A percentile compares a stretch with the other conserved stretches of the same genome.
Evolutionary conservation across 768 basidiomycete genomes (phyloP).

Genomic region (Ephemerocybe angulata): DNA sequence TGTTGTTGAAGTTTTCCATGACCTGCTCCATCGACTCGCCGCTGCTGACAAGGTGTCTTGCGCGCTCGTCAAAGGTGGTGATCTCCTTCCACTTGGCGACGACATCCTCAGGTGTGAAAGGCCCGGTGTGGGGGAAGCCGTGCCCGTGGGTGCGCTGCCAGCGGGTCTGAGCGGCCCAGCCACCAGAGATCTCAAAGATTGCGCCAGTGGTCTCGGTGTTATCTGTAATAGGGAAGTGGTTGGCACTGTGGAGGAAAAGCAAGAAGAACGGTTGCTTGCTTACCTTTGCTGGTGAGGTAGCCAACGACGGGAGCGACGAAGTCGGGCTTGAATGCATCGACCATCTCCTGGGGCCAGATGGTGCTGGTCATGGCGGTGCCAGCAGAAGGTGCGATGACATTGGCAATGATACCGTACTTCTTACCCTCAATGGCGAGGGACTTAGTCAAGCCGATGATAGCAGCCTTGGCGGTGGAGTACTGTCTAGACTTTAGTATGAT

Average conservation of each 20-base stretch:
- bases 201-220: slow-evolving; percentile 70
- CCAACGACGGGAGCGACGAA: slow-evolving; percentile 91
- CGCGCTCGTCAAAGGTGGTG: slow-evolving; percentile 82
- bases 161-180: slow-evolving; percentile 88
- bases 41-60: slow-evolving; percentile 74
- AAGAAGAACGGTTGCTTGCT: slow-evolving; percentile 8
- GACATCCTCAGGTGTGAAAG: slow-evolving; percentile 78
- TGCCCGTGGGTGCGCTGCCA: slow-evolving; percentile 91
- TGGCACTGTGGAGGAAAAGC: background rate
- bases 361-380: slow-evolving; percentile 92
- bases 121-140: slow-evolving; percentile 78
- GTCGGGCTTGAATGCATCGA: slow-evolving; percentile 92
- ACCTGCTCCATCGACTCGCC: slow-evolving; percentile 74
- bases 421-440: slow-evolving; percentile 88
- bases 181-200: slow-evolving; percentile 85
- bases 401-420: slow-evolving; percentile 88
- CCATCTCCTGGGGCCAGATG: slow-evolving; percentile 80
- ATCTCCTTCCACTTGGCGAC: slow-evolving; percentile 76
- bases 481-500: slow-evolving; percentile 94
- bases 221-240: slow-evolving; percentile 32
- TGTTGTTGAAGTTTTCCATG: slow-evolving; percentile 51
- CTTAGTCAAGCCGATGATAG: slow-evolving; percentile 84
- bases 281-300: slow-evolving; percentile 76
- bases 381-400: slow-evolving; percentile 82
- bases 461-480: slow-evolving; percentile 92